Base-by-base conservation (phyloP, 176 grass and related monocot genomes). In the Juncus effusus region DNA sequence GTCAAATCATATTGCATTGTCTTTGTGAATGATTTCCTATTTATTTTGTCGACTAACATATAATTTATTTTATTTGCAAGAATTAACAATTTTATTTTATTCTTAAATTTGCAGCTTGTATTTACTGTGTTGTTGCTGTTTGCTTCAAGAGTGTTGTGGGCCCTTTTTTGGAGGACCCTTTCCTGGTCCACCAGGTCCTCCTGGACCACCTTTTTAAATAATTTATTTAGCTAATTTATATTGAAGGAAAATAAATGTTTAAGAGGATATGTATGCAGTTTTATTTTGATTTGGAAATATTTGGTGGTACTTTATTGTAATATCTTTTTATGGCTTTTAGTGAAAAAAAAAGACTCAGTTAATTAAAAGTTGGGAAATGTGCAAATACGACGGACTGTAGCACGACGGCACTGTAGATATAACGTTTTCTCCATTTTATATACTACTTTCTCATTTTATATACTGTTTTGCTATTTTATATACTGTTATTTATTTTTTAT, bases 61-160 rank as follows among this genome's bases (percentile, higher is more conserved):
- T 56, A 1, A 56, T 56, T 11, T 56, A 56, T 56, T 1, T 56
- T 56, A 11, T 11, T 56, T 56, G 52, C 0, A 54, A 36, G 13
- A 0, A 10, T 68, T 8, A 49, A 37, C 44, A 16, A 55, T 4
- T 36, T 67, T 16, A 47, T 47, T 47, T 47, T 42, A 28, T 56
- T 64, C 49, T 55, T 28, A 28, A 28, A 28, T 28, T 28, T 70
- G 61, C 74, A 84, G 71, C 42, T 28, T 84, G 57, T 79, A 79
- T 51, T 42, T 75, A 28, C 68, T 88, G 42, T 88, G 81, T 51
- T 88, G 85, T 35, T 81, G 81, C 76, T 76, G 76, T 56, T 15
- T 82, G 36, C 56, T 81, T 42, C 84, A 86, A 61, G 64, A 92
- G 13, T 83, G 73, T 15, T 80, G 77, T 28, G 61, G 71, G 2